Conservation (phyloP, 352 stramenopile species). For the Stramenopiles sp. region DNA sequence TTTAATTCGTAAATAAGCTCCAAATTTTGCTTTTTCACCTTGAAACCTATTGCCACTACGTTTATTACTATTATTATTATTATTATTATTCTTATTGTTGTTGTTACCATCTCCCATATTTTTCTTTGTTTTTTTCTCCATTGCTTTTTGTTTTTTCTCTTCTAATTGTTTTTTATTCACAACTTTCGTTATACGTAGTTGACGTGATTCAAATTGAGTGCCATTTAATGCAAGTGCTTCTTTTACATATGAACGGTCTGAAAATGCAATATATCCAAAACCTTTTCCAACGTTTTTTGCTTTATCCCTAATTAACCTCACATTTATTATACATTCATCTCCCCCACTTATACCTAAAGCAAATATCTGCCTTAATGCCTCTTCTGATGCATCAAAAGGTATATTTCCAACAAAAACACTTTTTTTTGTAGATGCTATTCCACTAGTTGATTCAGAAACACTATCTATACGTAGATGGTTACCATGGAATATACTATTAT, state of each 20-base stretch:
- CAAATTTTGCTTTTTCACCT: conserved; percentile 6
- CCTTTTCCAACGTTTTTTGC: conserved; percentile 64
- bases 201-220: background rate
- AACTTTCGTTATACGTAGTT: background rate
- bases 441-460: background rate
- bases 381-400: conserved; percentile 53
- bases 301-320: conserved; percentile 62
- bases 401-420: conserved; percentile 70
- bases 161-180: background rate
- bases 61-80: background rate
- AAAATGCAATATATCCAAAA: conserved; percentile 63
- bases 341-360: conserved; percentile 34
- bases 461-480: conserved; percentile 3
- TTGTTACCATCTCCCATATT: background rate
- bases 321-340: conserved; percentile 40
- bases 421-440: conserved; percentile 20
- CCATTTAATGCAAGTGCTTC: conserved; percentile 2
- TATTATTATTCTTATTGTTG: background rate
- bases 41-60: background rate
- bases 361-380: conserved; percentile 38
- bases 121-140: background rate
- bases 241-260: background rate
- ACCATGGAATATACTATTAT: conserved; percentile 19
- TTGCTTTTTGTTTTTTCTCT: background rate
- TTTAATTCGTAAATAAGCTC: conserved; percentile 1